A percentile compares a stretch with the other conserved stretches of the same genome.
These are phyloP conservation scores for Lupinus albus DNA, from an alignment of 306 rosid species.

Conservation along the genomic window DNA sequence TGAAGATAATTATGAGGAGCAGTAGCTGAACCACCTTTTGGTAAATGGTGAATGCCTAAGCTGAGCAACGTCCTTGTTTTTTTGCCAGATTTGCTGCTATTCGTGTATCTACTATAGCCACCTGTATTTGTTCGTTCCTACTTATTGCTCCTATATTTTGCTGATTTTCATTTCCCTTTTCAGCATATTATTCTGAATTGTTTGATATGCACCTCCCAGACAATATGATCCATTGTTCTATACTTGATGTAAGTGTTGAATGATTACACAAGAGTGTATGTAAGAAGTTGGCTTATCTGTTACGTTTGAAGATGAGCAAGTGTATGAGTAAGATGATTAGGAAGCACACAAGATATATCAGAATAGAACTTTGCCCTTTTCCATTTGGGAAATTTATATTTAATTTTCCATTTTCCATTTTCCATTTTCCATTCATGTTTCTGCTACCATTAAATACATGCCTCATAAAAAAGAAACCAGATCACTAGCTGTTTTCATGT, in stretches of 20 bases:
- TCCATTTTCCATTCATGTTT: too few species aligned
- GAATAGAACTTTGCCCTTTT: too few species aligned
- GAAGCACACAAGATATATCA: too few species aligned
- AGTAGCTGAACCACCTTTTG: not conserved
- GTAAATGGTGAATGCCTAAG: not conserved
- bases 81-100: not conserved
- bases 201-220: slow-evolving; percentile 13
- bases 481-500: too few species aligned
- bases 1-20: slow-evolving; percentile 48
- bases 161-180: slow-evolving; percentile 8
- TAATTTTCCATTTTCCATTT: too few species aligned
- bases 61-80: not conserved
- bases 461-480: too few species aligned
- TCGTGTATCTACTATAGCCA: not conserved
- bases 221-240: slow-evolving; percentile 27
- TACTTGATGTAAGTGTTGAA: slow-evolving; percentile 6
- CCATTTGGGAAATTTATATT: too few species aligned
- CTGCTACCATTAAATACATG: too few species aligned
- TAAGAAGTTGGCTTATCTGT: too few species aligned
- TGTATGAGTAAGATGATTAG: too few species aligned
- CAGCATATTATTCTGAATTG: slow-evolving; percentile 2
- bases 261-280: too few species aligned
- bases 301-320: too few species aligned
- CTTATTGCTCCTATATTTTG: slow-evolving; percentile 25
- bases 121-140: not conserved